Percentiles rank a stretch among this genome's conserved stretches.
Conservation (phyloP, 1,139 yeast species). For the Taphrina deformans region DNA sequence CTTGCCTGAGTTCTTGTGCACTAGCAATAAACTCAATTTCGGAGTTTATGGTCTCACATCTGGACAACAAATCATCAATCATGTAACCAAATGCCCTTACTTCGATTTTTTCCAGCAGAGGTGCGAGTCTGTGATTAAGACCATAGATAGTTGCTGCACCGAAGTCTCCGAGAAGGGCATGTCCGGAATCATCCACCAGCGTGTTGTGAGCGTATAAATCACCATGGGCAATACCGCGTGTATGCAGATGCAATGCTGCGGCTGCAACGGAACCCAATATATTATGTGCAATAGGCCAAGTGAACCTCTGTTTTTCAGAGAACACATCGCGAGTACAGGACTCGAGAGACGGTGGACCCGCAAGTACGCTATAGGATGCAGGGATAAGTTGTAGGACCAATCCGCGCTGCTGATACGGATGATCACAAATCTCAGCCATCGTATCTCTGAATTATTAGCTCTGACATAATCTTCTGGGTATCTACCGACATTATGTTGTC, state of each 20-base stretch:
- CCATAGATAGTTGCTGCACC: constrained; percentile 29
- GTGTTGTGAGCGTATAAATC: constrained; percentile 29
- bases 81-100: constrained; percentile 24
- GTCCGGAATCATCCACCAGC: constrained; percentile 5
- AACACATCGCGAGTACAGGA: constrained; percentile 18
- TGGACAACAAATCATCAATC: constrained; percentile 14
- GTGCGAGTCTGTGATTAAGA: neutral
- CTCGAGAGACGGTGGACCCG: constrained; percentile 13
- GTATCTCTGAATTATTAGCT: constrained; percentile 3
- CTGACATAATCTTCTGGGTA: neutral
- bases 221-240: constrained; percentile 4
- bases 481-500: constrained; percentile 7
- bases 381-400: constrained; percentile 22
- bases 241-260: constrained; percentile 25
- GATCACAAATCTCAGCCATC: neutral
- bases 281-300: neutral
- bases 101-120: neutral
- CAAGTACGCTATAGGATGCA: constrained; percentile 5
- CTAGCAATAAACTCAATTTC: neutral
- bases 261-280: constrained; percentile 12
- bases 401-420: neutral
- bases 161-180: constrained; percentile 22
- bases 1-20: neutral
- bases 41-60: neutral
- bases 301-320: neutral